These are phyloP conservation scores for Inonotus hispidus DNA, from an alignment of 1,284 basidiomycete genomes.

Conservation along the genomic window DNA sequence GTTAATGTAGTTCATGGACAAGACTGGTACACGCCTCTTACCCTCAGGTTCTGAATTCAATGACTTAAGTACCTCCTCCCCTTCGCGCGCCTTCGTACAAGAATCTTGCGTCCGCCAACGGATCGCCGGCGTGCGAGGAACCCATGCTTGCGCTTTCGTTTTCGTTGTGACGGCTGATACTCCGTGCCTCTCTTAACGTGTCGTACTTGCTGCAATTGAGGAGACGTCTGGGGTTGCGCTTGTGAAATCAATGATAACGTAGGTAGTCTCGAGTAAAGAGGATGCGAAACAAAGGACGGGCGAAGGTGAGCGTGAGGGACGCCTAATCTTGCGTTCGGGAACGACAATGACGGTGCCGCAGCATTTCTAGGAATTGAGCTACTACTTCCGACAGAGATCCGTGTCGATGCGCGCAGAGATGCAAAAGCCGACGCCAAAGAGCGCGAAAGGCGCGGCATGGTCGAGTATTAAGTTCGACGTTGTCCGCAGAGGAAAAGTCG, in stretches of 20 bases:
- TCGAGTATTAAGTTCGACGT: not conserved
- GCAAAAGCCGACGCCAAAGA: constrained; percentile 8
- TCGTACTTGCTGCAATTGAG: constrained; percentile 41
- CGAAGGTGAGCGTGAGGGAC: constrained; percentile 9
- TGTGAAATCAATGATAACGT: constrained; percentile 8
- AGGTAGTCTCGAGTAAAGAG: constrained; percentile 7
- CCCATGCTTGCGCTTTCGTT: constrained; percentile 84
- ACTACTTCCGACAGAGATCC: not conserved
- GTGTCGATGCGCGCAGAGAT: not conserved
- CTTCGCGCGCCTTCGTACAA: constrained; percentile 50
- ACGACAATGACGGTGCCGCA: not conserved
- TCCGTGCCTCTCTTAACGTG: constrained; percentile 57
- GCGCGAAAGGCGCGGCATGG: constrained; percentile 14
- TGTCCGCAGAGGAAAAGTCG: not conserved
- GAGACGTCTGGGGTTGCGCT: constrained; percentile 5
- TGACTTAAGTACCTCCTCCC: constrained; percentile 57
- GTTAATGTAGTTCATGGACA: no score
- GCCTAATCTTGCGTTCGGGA: not conserved
- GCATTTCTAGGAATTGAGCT: not conserved
- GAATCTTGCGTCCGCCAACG: constrained; percentile 58
- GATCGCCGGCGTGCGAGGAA: constrained; percentile 70
- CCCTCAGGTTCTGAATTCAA: constrained; percentile 25
- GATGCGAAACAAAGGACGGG: constrained; percentile 13
- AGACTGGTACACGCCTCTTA: not conserved
- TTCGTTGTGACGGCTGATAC: constrained; percentile 86